Evolutionary conservation across 805 yeast species (phyloP).

Genomic region (Metschnikowia proteae): DNA sequence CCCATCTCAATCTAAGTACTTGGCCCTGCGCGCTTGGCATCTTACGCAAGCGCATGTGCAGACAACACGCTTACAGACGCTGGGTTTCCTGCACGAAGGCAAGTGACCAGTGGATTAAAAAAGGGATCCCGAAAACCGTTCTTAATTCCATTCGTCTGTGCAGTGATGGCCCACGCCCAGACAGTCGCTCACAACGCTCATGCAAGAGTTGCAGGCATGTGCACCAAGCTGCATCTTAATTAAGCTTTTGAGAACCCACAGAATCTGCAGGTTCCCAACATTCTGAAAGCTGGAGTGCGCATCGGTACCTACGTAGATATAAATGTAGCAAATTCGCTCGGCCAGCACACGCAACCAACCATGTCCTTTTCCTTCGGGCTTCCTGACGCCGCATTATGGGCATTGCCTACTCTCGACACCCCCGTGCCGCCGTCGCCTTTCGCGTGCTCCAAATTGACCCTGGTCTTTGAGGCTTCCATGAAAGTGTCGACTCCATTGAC

Average conservation of each 20-base stretch:
- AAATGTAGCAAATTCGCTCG: not conserved
- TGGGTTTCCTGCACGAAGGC: not conserved
- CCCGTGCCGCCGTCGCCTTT: slow-evolving; percentile 37
- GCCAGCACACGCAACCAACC: not conserved
- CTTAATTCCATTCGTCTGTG: not conserved
- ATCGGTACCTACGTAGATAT: not conserved
- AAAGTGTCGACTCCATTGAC: slow-evolving; percentile 51
- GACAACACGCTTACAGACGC: not conserved
- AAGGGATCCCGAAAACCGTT: not conserved
- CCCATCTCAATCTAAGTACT: not conserved
- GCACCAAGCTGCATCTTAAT: not conserved
- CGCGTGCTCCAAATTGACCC: slow-evolving; percentile 25
- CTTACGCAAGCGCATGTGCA: not conserved
- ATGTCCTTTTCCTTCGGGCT: slow-evolving; percentile 29
- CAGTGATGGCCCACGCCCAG: not conserved
- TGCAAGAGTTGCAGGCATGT: not conserved
- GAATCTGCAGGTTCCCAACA: slow-evolving; percentile 5
- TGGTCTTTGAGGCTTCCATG: slow-evolving; percentile 41
- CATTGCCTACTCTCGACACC: slow-evolving; percentile 27
- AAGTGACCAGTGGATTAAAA: not conserved
- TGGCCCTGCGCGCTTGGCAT: not conserved
- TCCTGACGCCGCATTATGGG: slow-evolving; percentile 32
- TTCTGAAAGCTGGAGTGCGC: slow-evolving; percentile 2
- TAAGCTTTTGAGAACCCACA: not conserved
- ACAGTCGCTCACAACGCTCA: not conserved